Evolutionary conservation across 2,329 filamentous ascomycete genomes (phyloP).

Genomic region (Epichloe amarillans): DNA sequence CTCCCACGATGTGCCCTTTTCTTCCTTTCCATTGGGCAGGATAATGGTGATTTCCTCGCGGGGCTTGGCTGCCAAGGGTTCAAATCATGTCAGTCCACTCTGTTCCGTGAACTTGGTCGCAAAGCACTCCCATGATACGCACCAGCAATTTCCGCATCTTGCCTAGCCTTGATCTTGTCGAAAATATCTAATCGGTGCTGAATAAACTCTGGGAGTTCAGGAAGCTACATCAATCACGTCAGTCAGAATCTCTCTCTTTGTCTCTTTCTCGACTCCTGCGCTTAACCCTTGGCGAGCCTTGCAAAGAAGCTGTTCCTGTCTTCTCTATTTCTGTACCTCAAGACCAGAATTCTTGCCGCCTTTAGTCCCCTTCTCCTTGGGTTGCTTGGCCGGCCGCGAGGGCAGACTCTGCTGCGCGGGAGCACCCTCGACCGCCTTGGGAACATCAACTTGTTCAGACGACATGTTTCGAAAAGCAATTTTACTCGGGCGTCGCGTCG

Average conservation of each 20-base stretch:
- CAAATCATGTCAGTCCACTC: neutral
- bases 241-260: conserved; percentile 12
- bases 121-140: conserved; percentile 9
- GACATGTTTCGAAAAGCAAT: conserved; percentile 19
- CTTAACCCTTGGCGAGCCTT: neutral
- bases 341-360: conserved; percentile 44
- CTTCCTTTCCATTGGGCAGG: conserved; percentile 56
- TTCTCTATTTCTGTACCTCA: conserved; percentile 22
- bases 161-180: conserved; percentile 73
- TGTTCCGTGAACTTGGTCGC: neutral
- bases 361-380: conserved; percentile 29
- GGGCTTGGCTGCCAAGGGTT: conserved; percentile 41
- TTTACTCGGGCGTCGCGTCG: neutral
- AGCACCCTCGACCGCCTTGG: conserved; percentile 21
- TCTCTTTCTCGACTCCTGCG: neutral
- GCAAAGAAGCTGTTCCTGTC: neutral
- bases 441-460: conserved; percentile 23
- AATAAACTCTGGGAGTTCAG: conserved; percentile 58
- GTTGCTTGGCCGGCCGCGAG: conserved; percentile 23
- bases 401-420: conserved; percentile 22
- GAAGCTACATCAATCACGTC: conserved; percentile 15
- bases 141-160: conserved; percentile 57
- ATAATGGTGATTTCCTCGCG: conserved; percentile 63
- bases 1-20: conserved; percentile 74
- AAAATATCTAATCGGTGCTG: conserved; percentile 76